These are phyloP conservation scores for Dovyalis caffra DNA, from an alignment of 345 rosid genomes.

Conservation along the genomic window DNA sequence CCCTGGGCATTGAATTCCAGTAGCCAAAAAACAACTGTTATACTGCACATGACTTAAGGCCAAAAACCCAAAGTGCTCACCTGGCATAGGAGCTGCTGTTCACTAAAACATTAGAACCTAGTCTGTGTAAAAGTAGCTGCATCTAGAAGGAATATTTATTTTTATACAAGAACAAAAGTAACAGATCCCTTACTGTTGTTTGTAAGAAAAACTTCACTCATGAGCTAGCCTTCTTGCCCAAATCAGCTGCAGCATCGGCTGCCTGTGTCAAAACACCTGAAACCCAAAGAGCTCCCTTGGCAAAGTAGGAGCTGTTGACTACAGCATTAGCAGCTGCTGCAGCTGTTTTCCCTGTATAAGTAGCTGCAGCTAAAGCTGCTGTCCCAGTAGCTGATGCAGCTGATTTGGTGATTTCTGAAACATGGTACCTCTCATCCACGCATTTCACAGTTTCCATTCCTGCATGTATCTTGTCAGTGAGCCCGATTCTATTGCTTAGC, in stretches of 20 bases:
- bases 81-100: no score
- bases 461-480: conserved; percentile 57
- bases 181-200: neutral
- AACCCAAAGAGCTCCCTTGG: conserved; percentile 84
- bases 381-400: conserved; percentile 67
- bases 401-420: conserved; percentile 61
- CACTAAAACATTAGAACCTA: no score
- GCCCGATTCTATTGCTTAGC: conserved; percentile 64
- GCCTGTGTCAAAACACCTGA: conserved; percentile 61
- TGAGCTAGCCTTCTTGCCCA: conserved; percentile 49
- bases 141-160: conserved; percentile 5
- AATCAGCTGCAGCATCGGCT: conserved; percentile 66
- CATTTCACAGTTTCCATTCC: conserved; percentile 60
- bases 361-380: no score
- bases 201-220: conserved; percentile 2
- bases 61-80: no score
- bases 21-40: no score
- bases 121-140: no score
- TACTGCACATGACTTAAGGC: no score
- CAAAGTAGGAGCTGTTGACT: conserved; percentile 70
- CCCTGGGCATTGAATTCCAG: no score
- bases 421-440: conserved; percentile 65
- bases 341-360: no score
- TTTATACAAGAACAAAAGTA: neutral
- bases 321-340: conserved; percentile 64